Conservation (phyloP, 305 asterid species). For the Fraxinus platypoda region DNA sequence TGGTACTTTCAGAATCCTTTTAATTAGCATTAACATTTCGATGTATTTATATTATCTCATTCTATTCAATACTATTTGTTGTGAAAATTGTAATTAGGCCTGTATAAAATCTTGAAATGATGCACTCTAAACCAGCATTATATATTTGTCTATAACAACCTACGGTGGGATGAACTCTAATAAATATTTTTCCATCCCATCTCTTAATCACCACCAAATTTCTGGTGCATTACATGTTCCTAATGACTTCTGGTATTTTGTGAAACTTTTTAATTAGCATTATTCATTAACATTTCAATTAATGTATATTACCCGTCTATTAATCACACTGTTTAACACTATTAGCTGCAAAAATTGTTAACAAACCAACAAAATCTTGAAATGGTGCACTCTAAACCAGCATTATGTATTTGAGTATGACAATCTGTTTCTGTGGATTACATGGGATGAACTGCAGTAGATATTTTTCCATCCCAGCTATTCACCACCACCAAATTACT, state of each 20-base stretch:
- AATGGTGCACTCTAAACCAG: neutral
- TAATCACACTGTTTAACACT: neutral
- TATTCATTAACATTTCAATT: too few species aligned
- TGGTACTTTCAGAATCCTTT: conserved; percentile 12
- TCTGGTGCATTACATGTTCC: neutral
- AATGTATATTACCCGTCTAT: neutral
- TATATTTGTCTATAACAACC: neutral
- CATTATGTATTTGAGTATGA: neutral
- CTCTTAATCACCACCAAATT: conserved; percentile 15
- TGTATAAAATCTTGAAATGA: neutral
- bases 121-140: neutral
- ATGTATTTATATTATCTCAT: neutral
- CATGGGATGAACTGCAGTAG: neutral
- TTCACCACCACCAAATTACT: conserved; percentile 13
- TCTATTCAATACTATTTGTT: too few species aligned
- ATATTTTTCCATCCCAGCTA: neutral
- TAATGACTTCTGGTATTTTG: conserved; percentile 17
- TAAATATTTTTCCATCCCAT: neutral
- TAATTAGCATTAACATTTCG: too few species aligned
- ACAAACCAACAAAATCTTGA: neutral
- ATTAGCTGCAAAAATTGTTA: neutral
- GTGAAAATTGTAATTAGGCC: too few species aligned
- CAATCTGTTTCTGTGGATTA: neutral
- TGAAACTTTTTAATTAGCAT: neutral
- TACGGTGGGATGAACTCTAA: too few species aligned